Conservation (phyloP, 2,329 filamentous ascomycete species). For the Venturiaceae sp. region DNA sequence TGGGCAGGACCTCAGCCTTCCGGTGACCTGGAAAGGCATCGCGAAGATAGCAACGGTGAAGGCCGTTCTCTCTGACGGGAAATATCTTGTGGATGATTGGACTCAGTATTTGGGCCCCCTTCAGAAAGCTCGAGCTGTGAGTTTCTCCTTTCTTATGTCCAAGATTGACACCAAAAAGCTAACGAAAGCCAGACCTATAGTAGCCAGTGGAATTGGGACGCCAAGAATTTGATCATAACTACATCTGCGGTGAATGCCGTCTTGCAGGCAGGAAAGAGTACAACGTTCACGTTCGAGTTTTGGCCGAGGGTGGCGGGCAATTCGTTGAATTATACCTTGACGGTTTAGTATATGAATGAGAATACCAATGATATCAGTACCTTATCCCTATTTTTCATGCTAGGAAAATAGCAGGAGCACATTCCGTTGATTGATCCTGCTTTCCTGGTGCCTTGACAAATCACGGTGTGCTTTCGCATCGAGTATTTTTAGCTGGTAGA, state of each 20-base stretch:
- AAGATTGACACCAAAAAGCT: background rate
- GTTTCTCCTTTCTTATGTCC: background rate
- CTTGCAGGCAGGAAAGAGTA: slow-evolving; percentile 31
- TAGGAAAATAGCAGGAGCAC: too few relatives aligned
- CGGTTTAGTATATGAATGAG: slow-evolving; percentile 18
- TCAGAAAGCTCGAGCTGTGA: slow-evolving; percentile 31
- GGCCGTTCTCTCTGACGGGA: slow-evolving; percentile 38
- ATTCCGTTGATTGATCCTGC: too few relatives aligned
- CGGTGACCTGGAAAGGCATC: slow-evolving; percentile 43
- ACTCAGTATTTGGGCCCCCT: slow-evolving; percentile 43
- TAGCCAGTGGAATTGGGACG: slow-evolving; percentile 43
- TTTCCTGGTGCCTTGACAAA: too few relatives aligned
- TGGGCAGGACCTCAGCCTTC: slow-evolving; percentile 35
- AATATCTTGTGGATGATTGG: slow-evolving; percentile 46
- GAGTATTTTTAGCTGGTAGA: too few relatives aligned
- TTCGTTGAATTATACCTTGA: slow-evolving; percentile 38
- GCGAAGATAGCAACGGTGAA: slow-evolving; percentile 42
- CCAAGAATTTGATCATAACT: slow-evolving; percentile 35
- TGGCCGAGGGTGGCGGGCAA: slow-evolving; percentile 43
- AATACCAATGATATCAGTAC: too few relatives aligned
- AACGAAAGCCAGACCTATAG: slow-evolving; percentile 31
- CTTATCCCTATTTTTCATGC: too few relatives aligned
- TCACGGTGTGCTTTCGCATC: too few relatives aligned
- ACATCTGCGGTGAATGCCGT: slow-evolving; percentile 36
- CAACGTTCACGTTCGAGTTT: slow-evolving; percentile 46